A percentile compares a stretch with the other conserved stretches of the same genome.
phyloP scores from a whole-genome alignment of 2,329 filamentous ascomycete species.

The Lojkania enalia region DNA sequence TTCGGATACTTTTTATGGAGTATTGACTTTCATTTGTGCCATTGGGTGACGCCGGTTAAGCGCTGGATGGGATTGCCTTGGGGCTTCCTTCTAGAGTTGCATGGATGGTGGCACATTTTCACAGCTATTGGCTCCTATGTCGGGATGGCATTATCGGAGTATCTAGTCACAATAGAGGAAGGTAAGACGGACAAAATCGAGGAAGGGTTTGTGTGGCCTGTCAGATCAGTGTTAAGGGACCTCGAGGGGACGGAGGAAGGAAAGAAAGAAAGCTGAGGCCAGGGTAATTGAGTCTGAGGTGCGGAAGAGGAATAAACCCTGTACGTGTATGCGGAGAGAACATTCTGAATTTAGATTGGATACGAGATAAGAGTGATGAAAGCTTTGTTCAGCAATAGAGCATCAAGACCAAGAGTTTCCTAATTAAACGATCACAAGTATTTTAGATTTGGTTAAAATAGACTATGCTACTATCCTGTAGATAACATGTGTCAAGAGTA shows the following conservation, averaged over 20 bases:
- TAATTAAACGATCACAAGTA: no score
- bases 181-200: conserved; percentile 29
- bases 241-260: conserved; percentile 20
- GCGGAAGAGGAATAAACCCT: no score
- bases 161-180: conserved; percentile 39
- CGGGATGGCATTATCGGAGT: conserved; percentile 44
- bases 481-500: no score
- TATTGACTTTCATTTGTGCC: conserved; percentile 59
- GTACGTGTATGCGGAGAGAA: no score
- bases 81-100: conserved; percentile 61
- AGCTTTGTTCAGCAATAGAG: no score
- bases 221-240: conserved; percentile 34
- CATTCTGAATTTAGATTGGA: no score
- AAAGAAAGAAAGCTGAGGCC: neutral
- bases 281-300: no score
- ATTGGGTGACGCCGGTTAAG: conserved; percentile 52
- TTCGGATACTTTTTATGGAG: conserved; percentile 60
- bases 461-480: no score
- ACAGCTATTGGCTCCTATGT: conserved; percentile 59
- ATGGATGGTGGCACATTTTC: conserved; percentile 67
- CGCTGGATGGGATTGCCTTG: conserved; percentile 56
- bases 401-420: no score
- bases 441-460: no score
- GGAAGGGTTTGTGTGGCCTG: conserved; percentile 44
- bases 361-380: no score